A percentile compares a stretch with the other conserved stretches of the same genome.
Evolutionary conservation across 139 green algal species (phyloP).

Genomic region (Picocystis salinarum): DNA sequence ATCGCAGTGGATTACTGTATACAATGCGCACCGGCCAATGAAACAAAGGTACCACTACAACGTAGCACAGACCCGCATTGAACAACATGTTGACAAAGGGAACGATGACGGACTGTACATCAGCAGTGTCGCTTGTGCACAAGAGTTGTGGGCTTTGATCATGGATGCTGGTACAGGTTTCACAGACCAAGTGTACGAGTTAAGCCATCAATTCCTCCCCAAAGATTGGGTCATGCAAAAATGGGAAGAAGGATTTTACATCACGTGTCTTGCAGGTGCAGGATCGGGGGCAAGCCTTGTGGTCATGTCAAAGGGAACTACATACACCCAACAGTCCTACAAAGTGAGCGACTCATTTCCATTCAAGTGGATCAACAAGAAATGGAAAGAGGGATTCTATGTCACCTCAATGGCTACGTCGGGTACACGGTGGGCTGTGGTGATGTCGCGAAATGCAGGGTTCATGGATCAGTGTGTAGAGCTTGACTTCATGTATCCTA

Average conservation of each 20-base stretch:
- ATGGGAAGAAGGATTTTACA: conserved; percentile 99
- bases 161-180: conserved; percentile 93
- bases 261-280: conserved; percentile 36
- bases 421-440: conserved; percentile 87
- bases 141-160: conserved; percentile 92
- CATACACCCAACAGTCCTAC: conserved; percentile 98
- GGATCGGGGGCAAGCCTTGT: conserved; percentile 28
- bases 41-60: conserved; percentile 99
- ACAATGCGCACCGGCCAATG: conserved; percentile 95
- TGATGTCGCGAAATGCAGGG: conserved; percentile 94
- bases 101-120: conserved; percentile 97
- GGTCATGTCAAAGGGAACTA: conserved; percentile 88
- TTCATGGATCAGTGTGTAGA: conserved; percentile 97
- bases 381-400: conserved; percentile 99
- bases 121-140: conserved; percentile 79
- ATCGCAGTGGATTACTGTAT: conserved; percentile 98
- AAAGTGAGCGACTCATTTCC: conserved; percentile 97
- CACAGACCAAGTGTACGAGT: conserved; percentile 65
- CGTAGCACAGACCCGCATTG: conserved; percentile 80
- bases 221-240: conserved; percentile 99
- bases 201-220: conserved; percentile 78
- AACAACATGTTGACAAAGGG: conserved; percentile 83
- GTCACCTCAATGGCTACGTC: conserved; percentile 93
- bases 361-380: conserved; percentile 99
- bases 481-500: conserved; percentile 98